A percentile compares a stretch with the other conserved stretches of the same genome.
Conservation (phyloP, 345 rosid genomes). For the Reutealis trisperma region DNA sequence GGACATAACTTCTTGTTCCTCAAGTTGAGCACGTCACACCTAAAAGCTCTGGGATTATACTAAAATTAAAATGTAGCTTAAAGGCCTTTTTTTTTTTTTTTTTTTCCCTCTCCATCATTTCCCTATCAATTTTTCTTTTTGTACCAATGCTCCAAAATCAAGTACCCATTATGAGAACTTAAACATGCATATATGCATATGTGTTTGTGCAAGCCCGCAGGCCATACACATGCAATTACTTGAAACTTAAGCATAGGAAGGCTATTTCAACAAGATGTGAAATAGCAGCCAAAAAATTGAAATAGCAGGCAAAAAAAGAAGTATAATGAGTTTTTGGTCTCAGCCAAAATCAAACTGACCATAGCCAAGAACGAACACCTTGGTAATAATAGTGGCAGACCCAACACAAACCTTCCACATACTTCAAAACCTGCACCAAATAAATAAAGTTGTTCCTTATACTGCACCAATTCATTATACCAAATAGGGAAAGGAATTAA, state of each 20-base stretch:
- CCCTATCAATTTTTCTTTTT: background rate
- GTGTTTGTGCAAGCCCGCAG: background rate
- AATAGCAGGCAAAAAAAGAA: slow-evolving; percentile 1
- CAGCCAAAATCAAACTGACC: slow-evolving; percentile 56
- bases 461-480: background rate
- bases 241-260: background rate
- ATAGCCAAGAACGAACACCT: slow-evolving; percentile 96
- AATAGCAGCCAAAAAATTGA: background rate
- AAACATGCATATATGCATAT: background rate
- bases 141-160: background rate
- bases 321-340: background rate
- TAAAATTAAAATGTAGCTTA: background rate
- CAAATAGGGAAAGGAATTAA: background rate
- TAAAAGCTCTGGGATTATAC: background rate
- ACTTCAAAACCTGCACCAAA: slow-evolving; percentile 73
- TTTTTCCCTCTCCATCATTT: background rate
- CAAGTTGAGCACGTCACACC: background rate
- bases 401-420: slow-evolving; percentile 98
- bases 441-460: slow-evolving; percentile 2
- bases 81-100: background rate
- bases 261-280: background rate
- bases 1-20: background rate
- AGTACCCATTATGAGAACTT: background rate
- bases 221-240: background rate
- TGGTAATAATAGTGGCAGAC: slow-evolving; percentile 95